Conservation (phyloP, 2,329 filamentous ascomycete genomes). For the Nemania bipapillata region DNA sequence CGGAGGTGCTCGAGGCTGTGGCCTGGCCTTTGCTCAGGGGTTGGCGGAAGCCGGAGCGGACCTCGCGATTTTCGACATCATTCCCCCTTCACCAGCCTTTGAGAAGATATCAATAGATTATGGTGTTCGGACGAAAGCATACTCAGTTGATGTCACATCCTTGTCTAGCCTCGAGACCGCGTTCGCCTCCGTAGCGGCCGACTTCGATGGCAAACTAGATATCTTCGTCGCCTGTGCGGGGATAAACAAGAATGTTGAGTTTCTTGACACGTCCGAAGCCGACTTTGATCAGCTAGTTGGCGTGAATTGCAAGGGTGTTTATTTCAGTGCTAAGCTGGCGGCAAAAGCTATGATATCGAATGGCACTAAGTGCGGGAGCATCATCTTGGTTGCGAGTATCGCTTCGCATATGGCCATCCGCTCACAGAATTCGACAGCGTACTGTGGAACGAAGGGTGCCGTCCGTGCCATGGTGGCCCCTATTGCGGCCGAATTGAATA, state of each 20-base stretch:
- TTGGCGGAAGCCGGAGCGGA: slow-evolving; percentile 60
- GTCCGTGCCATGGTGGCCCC: slow-evolving; percentile 60
- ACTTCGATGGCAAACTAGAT: slow-evolving; percentile 35
- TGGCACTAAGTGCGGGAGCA: slow-evolving; percentile 62
- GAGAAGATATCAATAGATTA: slow-evolving; percentile 55
- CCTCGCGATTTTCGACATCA: slow-evolving; percentile 61
- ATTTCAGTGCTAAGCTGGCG: slow-evolving; percentile 60
- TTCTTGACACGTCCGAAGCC: slow-evolving; percentile 58
- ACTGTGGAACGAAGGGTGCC: slow-evolving; percentile 61
- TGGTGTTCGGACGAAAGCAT: slow-evolving; percentile 56
- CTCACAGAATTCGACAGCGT: slow-evolving; percentile 60
- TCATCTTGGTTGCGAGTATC: slow-evolving; percentile 65
- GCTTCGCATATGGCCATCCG: slow-evolving; percentile 63
- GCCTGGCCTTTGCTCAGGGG: slow-evolving; percentile 58
- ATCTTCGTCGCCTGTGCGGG: slow-evolving; percentile 54
- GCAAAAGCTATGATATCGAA: slow-evolving; percentile 64
- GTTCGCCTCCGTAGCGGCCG: slow-evolving; percentile 44
- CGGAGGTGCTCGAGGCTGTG: slow-evolving; percentile 59
- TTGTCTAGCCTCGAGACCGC: slow-evolving; percentile 46
- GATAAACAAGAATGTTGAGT: slow-evolving; percentile 57
- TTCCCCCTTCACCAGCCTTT: slow-evolving; percentile 54
- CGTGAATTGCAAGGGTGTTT: slow-evolving; percentile 59
- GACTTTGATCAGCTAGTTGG: slow-evolving; percentile 56
- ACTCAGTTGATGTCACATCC: slow-evolving; percentile 56
- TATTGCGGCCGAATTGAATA: slow-evolving; percentile 58